Evolutionary conservation across 192 early-diverging fungal species (phyloP).

Genomic region (Coemansia reversa): DNA sequence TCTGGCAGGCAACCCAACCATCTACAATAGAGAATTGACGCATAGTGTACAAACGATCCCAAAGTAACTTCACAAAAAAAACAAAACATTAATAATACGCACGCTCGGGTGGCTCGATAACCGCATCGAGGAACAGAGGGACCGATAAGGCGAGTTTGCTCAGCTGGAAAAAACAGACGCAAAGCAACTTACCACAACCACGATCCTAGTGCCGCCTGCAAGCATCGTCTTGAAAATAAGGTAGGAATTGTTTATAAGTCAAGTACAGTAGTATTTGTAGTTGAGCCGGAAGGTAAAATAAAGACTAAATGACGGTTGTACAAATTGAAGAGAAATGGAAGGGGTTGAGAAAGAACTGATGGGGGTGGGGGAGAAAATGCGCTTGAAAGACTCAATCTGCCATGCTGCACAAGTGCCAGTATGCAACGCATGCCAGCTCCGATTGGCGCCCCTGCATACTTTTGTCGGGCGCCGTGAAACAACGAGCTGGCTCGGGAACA

Average conservation of each 20-base stretch:
- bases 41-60: neutral
- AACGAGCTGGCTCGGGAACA: neutral
- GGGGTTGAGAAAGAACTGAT: conserved; percentile 1
- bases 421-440: neutral
- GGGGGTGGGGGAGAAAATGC: neutral
- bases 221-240: conserved; percentile 29
- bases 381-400: neutral
- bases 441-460: neutral
- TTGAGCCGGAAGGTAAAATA: neutral
- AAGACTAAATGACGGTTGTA: neutral
- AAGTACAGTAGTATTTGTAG: neutral
- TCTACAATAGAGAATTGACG: conserved; percentile 50
- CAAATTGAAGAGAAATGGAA: neutral
- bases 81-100: neutral
- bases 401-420: neutral
- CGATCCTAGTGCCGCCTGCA: conserved; percentile 54
- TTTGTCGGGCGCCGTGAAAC: neutral
- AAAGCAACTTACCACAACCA: conserved; percentile 48
- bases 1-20: conserved; percentile 88
- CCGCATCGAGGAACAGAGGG: neutral
- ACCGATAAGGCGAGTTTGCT: neutral
- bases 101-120: neutral
- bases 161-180: conserved; percentile 4
- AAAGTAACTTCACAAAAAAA: neutral
- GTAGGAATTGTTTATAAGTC: neutral